Percentiles rank a stretch among this genome's conserved stretches.
Evolutionary conservation across 202 grass and related monocot species (phyloP).

Genomic region (Miscanthus sacchariflorus): DNA sequence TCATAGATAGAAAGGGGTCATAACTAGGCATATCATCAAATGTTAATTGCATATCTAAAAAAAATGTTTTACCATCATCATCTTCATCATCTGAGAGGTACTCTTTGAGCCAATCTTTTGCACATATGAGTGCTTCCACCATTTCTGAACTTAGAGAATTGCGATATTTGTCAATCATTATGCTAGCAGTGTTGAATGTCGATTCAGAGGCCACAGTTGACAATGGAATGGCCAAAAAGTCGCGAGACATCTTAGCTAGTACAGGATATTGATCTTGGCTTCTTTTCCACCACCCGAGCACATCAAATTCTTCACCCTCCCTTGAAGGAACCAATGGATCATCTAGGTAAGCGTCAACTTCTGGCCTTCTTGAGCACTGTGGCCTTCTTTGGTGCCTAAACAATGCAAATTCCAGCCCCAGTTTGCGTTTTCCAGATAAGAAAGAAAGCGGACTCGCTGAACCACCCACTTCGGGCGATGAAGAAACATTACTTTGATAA

Average conservation of each 20-base stretch:
- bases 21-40: background rate
- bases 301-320: too few species aligned
- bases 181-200: too few species aligned
- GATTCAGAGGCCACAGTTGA: too few species aligned
- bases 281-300: too few species aligned
- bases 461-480: too few species aligned
- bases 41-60: background rate
- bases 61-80: background rate
- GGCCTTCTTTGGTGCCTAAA: background rate
- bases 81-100: background rate
- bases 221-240: too few species aligned
- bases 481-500: too few species aligned
- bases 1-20: background rate
- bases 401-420: constrained; percentile 10
- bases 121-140: background rate
- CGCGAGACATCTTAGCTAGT: too few species aligned
- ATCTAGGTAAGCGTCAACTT: background rate
- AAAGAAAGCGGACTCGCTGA: background rate
- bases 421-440: background rate
- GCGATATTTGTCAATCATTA: background rate
- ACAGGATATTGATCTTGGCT: too few species aligned
- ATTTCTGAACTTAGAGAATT: background rate
- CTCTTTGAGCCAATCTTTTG: background rate
- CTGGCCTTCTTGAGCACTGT: background rate
- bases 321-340: background rate